Conservation (phyloP, 495 filamentous ascomycete species). For the Friedmanniomyces endolithicus region DNA sequence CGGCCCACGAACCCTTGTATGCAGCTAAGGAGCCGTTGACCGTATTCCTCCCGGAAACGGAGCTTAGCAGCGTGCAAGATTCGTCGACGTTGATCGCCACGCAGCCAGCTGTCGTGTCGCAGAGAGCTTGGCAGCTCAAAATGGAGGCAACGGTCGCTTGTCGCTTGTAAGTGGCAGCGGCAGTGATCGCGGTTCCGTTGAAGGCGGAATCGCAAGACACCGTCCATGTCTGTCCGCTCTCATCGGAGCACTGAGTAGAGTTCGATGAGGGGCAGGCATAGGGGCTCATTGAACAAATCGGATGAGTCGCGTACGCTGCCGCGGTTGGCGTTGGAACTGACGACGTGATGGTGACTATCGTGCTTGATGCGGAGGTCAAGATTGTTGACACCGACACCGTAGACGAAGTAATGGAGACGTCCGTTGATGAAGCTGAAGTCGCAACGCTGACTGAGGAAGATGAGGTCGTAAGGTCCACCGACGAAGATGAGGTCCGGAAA, state of each 20-base stretch:
- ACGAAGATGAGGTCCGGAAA: neutral
- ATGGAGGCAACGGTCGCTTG: neutral
- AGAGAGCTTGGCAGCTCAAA: neutral
- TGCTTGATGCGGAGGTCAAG: neutral
- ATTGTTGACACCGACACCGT: neutral
- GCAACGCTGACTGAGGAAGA: too few relatives aligned
- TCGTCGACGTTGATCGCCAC: slow-evolving; percentile 1
- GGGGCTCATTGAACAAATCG: neutral
- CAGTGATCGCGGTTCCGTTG: neutral
- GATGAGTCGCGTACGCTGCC: neutral
- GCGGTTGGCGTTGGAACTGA: neutral
- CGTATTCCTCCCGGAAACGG: neutral
- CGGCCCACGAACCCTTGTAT: neutral
- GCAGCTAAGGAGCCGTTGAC: neutral
- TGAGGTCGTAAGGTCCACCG: neutral
- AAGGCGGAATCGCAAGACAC: slow-evolving; percentile 1
- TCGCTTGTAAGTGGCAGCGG: neutral
- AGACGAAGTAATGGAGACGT: neutral
- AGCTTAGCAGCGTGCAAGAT: neutral
- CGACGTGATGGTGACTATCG: neutral
- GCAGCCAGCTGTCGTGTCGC: neutral
- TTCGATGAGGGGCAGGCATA: neutral
- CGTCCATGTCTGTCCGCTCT: neutral
- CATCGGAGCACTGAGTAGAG: neutral
- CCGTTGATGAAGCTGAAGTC: neutral